A percentile compares a stretch with the other conserved stretches of the same genome.
phyloP scores from a whole-genome alignment of 2,329 filamentous ascomycete genomes.

The Xylariaceae sp. region DNA sequence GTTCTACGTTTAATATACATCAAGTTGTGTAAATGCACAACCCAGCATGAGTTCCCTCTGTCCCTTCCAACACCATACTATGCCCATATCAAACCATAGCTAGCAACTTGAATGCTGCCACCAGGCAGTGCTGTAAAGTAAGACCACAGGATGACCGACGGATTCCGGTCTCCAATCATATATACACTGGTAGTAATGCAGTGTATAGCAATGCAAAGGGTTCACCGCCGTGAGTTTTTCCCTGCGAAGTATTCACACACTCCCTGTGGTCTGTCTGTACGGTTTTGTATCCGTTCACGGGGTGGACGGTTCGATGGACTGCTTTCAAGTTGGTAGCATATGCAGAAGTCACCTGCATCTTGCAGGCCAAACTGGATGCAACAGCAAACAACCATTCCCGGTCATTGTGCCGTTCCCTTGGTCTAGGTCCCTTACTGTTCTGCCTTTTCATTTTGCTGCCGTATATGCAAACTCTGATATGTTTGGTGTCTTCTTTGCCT shows the following conservation, averaged over 20 bases:
- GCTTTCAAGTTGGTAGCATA: not conserved
- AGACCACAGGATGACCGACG: not conserved
- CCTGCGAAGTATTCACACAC: not conserved
- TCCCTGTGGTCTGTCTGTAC: not conserved
- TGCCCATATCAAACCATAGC: not conserved
- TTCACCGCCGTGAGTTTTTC: not conserved
- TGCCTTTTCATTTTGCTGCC: conserved; percentile 5
- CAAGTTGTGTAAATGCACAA: not conserved
- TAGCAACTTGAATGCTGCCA: not conserved
- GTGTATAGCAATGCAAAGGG: not conserved
- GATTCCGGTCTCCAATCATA: not conserved
- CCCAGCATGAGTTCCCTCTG: not conserved
- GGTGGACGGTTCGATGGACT: not conserved
- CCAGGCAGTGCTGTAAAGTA: not conserved
- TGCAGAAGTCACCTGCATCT: not conserved
- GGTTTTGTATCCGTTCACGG: not conserved
- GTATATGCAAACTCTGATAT: conserved; percentile 42
- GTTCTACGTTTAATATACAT: not conserved
- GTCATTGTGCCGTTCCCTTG: conserved; percentile 50
- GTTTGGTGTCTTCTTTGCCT: conserved; percentile 31
- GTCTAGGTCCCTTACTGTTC: conserved; percentile 36
- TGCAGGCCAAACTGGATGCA: not conserved
- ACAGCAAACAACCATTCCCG: conserved; percentile 36
- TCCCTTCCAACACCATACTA: not conserved
- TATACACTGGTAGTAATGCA: not conserved